These are phyloP conservation scores for Cladophialophora immunda DNA, from an alignment of 2,329 filamentous ascomycete genomes.

Conservation along the genomic window DNA sequence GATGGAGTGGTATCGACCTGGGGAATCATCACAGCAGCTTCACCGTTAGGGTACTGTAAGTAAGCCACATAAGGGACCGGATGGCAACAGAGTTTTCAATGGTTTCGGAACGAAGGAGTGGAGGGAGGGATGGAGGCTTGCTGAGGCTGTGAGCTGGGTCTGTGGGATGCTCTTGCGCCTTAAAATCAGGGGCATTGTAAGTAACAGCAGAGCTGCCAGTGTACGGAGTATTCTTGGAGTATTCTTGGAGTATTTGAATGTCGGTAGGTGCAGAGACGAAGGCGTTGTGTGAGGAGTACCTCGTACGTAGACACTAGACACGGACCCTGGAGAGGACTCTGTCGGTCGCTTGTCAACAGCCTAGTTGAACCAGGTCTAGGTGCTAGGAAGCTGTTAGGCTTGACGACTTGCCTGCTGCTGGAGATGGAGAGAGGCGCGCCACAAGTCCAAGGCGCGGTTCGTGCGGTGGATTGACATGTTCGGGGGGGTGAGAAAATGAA, in stretches of 20 bases:
- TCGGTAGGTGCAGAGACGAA: no score
- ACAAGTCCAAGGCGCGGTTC: background rate
- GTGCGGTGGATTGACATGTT: slow-evolving; percentile 10
- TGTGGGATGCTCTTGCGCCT: background rate
- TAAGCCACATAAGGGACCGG: no score
- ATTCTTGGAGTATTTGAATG: no score
- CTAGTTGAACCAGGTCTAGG: background rate
- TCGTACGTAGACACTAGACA: background rate
- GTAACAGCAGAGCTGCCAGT: no score
- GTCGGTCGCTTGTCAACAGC: background rate
- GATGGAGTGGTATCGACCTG: background rate
- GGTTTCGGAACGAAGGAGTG: slow-evolving; percentile 7
- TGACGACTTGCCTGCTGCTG: background rate
- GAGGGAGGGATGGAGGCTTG: background rate
- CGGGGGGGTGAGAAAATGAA: background rate
- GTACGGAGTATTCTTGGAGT: no score
- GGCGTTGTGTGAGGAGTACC: no score
- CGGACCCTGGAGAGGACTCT: background rate
- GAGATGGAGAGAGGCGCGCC: slow-evolving; percentile 1
- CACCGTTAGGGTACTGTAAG: no score
- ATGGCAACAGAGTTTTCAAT: slow-evolving; percentile 1
- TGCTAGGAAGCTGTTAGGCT: background rate
- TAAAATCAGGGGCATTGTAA: background rate
- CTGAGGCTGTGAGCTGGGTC: background rate
- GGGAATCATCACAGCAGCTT: background rate